Evolutionary conservation across 2,329 filamentous ascomycete genomes (phyloP), one percentile per base, ranked within the genome.

Genomic region (Metarhizium sp.): DNA sequence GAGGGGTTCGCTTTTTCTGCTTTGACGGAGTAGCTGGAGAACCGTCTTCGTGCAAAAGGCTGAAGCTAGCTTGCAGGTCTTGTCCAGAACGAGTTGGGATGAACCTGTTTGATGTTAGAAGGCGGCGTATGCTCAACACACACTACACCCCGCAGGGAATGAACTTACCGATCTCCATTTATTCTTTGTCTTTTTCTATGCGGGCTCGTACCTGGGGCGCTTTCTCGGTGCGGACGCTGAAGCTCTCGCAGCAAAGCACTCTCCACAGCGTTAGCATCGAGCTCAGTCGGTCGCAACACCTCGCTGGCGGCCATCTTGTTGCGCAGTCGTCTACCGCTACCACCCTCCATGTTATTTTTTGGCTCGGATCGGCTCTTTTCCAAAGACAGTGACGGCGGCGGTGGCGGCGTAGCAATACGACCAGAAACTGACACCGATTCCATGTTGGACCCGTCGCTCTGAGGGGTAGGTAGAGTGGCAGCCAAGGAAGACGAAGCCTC

Each of bases 31-130:
- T 96, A 13, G 92, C 88, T 20, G 94, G 94, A 20, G 92, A 96
- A 43, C 88, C 91, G 68, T 96, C 91, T 59, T 96, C 92, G 66
- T 95, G 89, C 32, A 97, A 78, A 55, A 97, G 76, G 67, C 86
- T 96, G 72, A 94, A 97, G 70, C 91, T 95, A 53, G 92, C 91
- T 68, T 92, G 88, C 29, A 97, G 77, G 71, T 99, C 94, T 70
- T 96, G 91, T 6, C 92, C 94, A 60, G 92, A 87, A 46, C 94
- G 84, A 63, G 94, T 95, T 32, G 94, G 94, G 62, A 99, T 97
- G 69, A 99, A 99, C 64, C 94, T 95, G 67, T 56, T 52, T 40
- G 49, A 47, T 50, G 61, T 69, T 54, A 71, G 65, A 10, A 16
- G 16, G 55, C 46, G 54, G 47, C 38, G 34, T 18, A 25, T 50